phyloP scores from a whole-genome alignment of 441 rosid species.

The Adansonia grandidieri region DNA sequence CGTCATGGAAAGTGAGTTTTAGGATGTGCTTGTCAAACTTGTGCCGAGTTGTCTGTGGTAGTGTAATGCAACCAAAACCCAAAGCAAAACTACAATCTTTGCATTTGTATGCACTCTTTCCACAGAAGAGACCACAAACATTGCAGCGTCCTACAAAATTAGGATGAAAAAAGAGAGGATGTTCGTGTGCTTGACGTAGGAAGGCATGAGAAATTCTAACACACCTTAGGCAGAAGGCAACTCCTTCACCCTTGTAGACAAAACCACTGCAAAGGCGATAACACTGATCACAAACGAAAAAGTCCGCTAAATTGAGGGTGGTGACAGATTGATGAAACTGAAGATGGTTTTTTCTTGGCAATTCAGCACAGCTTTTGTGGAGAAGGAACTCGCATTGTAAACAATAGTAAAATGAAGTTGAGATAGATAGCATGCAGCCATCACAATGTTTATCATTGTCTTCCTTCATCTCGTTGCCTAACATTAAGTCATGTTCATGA shows the following conservation, averaged over 20 bases:
- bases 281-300: background rate
- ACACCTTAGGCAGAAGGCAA: background rate
- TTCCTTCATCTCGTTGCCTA: background rate
- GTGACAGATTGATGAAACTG: background rate
- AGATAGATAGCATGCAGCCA: background rate
- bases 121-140: background rate
- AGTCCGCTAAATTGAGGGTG: background rate
- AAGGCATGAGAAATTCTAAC: background rate
- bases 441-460: background rate
- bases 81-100: background rate
- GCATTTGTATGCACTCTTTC: background rate
- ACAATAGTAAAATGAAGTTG: background rate
- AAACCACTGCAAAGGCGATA: background rate
- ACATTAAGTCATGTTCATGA: background rate
- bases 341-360: background rate
- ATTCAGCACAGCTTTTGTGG: background rate
- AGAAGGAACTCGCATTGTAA: background rate
- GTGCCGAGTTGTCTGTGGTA: background rate
- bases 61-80: background rate
- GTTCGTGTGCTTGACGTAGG: background rate
- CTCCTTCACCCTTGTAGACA: background rate
- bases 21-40: background rate
- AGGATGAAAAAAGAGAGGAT: background rate
- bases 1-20: background rate
- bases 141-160: background rate